Percentiles rank a stretch among this genome's conserved stretches.
Evolutionary conservation across 2,329 filamentous ascomycete species (phyloP).

Genomic region (Ascosphaera acerosa): DNA sequence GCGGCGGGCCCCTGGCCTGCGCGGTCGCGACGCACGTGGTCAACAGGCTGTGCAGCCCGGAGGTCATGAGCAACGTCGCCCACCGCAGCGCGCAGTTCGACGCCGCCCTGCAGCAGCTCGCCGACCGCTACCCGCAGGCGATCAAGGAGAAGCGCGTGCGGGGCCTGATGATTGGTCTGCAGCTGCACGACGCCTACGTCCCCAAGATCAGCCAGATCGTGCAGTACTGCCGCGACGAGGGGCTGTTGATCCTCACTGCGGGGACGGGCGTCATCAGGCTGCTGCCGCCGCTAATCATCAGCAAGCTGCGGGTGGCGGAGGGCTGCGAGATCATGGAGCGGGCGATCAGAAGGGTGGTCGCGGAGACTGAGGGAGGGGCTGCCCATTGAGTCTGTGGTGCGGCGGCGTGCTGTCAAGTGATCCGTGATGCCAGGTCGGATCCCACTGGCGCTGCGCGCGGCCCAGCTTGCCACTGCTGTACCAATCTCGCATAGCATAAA

Average conservation of each 20-base stretch:
- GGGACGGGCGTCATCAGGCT: slow-evolving; percentile 83
- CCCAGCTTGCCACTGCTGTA: no score
- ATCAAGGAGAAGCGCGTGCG: slow-evolving; percentile 58
- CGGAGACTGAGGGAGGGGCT: no score
- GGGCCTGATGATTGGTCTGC: slow-evolving; percentile 67
- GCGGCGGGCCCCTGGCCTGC: slow-evolving; percentile 85
- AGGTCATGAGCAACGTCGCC: slow-evolving; percentile 43
- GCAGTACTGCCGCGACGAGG: slow-evolving; percentile 65
- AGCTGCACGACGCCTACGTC: slow-evolving; percentile 45
- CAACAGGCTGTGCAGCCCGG: slow-evolving; percentile 41
- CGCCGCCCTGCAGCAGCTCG: slow-evolving; percentile 30
- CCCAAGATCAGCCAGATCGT: slow-evolving; percentile 32
- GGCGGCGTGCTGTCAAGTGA: no score
- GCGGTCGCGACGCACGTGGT: slow-evolving; percentile 88
- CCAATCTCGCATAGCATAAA: no score
- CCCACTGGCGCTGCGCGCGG: no score
- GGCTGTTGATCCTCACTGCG: slow-evolving; percentile 72
- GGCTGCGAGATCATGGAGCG: slow-evolving; percentile 53
- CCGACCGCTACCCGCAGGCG: slow-evolving; percentile 38
- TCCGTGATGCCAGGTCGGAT: no score
- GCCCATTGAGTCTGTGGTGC: no score
- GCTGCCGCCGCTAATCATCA: slow-evolving; percentile 65
- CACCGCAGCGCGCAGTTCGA: slow-evolving; percentile 38
- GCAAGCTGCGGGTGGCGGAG: slow-evolving; percentile 51
- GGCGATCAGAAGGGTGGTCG: slow-evolving; percentile 31